These are phyloP conservation scores for Epichloe hybrida DNA, from an alignment of 2,329 filamentous ascomycete species.

Conservation along the genomic window DNA sequence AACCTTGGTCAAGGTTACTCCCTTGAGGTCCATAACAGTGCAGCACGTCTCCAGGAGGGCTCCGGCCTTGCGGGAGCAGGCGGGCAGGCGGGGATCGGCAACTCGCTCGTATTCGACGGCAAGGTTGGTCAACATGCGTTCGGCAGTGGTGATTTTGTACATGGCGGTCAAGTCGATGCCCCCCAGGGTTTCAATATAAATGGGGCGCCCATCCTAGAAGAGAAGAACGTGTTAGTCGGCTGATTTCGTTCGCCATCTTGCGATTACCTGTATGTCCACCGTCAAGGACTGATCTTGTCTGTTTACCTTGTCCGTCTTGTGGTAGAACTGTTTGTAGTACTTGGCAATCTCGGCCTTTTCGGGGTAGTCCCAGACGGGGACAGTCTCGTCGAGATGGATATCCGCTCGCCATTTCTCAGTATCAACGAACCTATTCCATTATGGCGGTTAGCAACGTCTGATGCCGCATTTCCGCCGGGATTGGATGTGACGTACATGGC, in stretches of 20 bases:
- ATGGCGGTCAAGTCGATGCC: constrained; percentile 82
- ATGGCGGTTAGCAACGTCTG: not conserved
- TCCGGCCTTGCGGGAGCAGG: constrained; percentile 84
- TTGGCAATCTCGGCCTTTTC: constrained; percentile 75
- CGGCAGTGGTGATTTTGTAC: constrained; percentile 82
- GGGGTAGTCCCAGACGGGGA: constrained; percentile 70
- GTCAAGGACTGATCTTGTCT: not conserved
- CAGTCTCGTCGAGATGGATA: constrained; percentile 69
- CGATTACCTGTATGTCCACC: not conserved
- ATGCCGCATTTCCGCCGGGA: not conserved
- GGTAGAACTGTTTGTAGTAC: constrained; percentile 98
- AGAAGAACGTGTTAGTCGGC: not conserved
- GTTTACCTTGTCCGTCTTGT: constrained; percentile 76
- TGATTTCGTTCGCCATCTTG: not conserved
- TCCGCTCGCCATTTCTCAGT: constrained; percentile 84
- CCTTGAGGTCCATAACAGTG: constrained; percentile 96
- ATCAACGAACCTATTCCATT: constrained; percentile 62
- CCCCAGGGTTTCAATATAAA: constrained; percentile 94
- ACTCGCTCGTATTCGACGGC: constrained; percentile 97
- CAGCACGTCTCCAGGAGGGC: constrained; percentile 93
- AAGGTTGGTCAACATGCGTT: constrained; percentile 93
- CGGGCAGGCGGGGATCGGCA: constrained; percentile 81
- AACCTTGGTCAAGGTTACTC: constrained; percentile 71
- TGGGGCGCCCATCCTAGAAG: constrained; percentile 77
- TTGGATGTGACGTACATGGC: constrained; percentile 55